Base-by-base conservation (phyloP, 306 rosid genomes). In the Astragalus glycyphyllos region DNA sequence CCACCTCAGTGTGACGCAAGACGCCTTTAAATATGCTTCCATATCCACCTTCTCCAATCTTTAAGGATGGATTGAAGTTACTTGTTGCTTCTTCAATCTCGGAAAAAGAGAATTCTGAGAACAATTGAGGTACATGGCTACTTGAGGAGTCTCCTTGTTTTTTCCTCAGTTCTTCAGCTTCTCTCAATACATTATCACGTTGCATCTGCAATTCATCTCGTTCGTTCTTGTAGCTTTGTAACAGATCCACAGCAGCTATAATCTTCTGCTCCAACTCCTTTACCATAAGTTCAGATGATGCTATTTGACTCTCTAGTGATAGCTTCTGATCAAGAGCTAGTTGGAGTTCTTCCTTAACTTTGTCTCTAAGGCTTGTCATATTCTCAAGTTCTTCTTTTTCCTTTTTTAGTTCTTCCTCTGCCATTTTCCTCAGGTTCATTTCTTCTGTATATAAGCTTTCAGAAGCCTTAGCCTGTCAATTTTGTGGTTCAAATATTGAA, bases 21-120 rank as follows among this genome's bases (percentile, higher is more conserved):
- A 72, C 14, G 50, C 88, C 99, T 82, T 77, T 83, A 58, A 77
- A 91, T 74, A 94, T 89, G 69, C 79, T 91, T 78, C 99, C 99
- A 76, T 91, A 94, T 58, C 99, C 99, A 23, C 97, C 99, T 74
- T 89, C 96, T 77, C 99, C 99, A 4, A 94, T 86, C 90, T 87
- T 89, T 55, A 67, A 62, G 45, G 96, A 80, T 7, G 71, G 84
- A 79, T 83, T 45, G 41, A 91, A 94, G 61, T 84, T 79, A 44
- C 7, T 14, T 15, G 97, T 91, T 8, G 99, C 96, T 69, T 91
- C 92, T 64, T 86, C 86, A 23, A 94, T 82, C 81, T 94, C 99
- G 6, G 73, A 47, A 75, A 89, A 85, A 8, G 87, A 80, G 85
- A 94, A 94, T 59, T 87, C 96, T 14, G 90, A 80, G 74, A 84